Conservation (phyloP, 352 stramenopile species). For the Globisporangium sylvaticum region DNA sequence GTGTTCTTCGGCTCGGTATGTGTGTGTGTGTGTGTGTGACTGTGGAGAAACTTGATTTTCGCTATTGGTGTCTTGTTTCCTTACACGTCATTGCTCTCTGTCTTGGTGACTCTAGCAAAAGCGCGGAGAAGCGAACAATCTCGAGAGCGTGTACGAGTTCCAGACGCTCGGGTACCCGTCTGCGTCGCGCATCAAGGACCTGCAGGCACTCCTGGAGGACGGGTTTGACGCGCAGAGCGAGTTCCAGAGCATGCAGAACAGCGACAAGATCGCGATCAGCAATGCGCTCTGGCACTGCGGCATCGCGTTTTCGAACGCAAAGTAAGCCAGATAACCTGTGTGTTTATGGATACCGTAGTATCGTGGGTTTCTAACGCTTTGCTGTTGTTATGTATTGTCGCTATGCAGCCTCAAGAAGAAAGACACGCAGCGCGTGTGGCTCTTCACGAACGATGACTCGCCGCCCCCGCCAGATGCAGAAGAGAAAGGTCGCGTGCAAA, state of each 20-base stretch:
- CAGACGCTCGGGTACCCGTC: conserved; percentile 71
- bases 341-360: not conserved
- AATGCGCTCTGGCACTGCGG: conserved; percentile 83
- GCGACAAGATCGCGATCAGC: conserved; percentile 63
- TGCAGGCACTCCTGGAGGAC: conserved; percentile 49
- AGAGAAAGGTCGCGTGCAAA: conserved; percentile 58
- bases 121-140: conserved; percentile 40
- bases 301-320: conserved; percentile 75
- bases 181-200: conserved; percentile 67
- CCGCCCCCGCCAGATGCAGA: conserved; percentile 44
- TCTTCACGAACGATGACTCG: conserved; percentile 82
- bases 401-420: conserved; percentile 74
- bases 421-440: conserved; percentile 81
- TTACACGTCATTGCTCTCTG: no score
- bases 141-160: conserved; percentile 77
- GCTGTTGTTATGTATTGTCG: not conserved
- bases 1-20: conserved; percentile 75
- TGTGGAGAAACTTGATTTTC: no score
- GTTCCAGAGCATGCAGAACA: conserved; percentile 58
- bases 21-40: not conserved
- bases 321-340: conserved; percentile 29
- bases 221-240: conserved; percentile 36
- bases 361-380: not conserved
- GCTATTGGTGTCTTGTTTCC: no score
- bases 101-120: conserved; percentile 41